Base-by-base conservation (phyloP, 1,284 basidiomycete species). In the Ustilago loliicola region DNA sequence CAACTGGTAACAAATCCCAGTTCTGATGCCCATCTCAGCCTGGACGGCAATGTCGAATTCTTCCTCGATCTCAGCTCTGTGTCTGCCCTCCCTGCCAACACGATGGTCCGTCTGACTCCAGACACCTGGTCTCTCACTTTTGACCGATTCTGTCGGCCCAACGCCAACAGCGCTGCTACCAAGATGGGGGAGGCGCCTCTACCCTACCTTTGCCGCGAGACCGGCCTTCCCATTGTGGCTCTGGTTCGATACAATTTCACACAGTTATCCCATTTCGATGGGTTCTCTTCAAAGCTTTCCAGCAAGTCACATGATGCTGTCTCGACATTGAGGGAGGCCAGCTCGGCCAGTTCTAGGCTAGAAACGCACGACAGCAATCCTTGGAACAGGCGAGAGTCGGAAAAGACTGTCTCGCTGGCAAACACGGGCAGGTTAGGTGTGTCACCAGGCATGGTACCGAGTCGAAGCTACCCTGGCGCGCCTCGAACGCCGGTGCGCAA, bases 121-220 rank as follows among this genome's bases (percentile, higher is more conserved):
- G 32, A 73, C 15, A 73, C 57, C 58, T 73, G 71, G 71, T 27
- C 53, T 5, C 21, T 61, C 48, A 25, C 51, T 10, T 73, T 73
- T 32, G 11, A 32, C 3, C 8, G 32, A n/a, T 58, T n/a, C n/a
- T n/a, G n/a, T n/a, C n/a, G n/a, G n/a, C n/a, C n/a, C n/a, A n/a
- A 45, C 29, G 13, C 32, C 19, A 25, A 19, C 3, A 2, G 29
- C 0, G 15, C 17, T n/a, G 25, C 9, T 6, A 13, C 32, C 5
- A 56, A 45, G 1, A 23, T 23, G 15, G 25, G n/a, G 0, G n/a
- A 27, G 2, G 11, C 8, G 3, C 48, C 61, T 6, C 15, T 64
- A 29, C 71, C 71, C 1, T 50, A 61, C 2, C 30, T 67, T 1
- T 54, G 38, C 25, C 61, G 61, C 19, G 47, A 73, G 50, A 73